Conservation (phyloP, 768 basidiomycete species). For the Favolaschia claudopus region DNA sequence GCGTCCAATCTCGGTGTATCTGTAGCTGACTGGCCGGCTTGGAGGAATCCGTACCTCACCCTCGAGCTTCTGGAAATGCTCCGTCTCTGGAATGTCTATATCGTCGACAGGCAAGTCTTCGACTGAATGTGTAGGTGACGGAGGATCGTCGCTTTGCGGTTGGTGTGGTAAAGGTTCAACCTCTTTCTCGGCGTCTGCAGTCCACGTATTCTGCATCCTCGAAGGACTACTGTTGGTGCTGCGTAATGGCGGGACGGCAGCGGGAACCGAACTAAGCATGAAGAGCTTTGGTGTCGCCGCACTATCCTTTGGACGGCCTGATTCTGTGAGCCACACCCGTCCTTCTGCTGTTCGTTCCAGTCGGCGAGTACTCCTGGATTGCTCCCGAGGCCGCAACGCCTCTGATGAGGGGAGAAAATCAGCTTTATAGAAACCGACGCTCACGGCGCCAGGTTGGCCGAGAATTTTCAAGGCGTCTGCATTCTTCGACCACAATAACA, state of each 20-base stretch:
- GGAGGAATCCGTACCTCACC: conserved; percentile 25
- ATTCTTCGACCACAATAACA: conserved; percentile 27
- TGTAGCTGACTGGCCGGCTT: conserved; percentile 26
- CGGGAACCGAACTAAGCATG: neutral
- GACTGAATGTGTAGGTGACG: conserved; percentile 7
- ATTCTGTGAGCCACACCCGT: conserved; percentile 19
- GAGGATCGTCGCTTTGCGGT: neutral
- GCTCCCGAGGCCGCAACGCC: conserved; percentile 25
- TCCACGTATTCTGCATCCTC: conserved; percentile 24
- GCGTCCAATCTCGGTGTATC: conserved; percentile 27
- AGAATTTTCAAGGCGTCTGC: conserved; percentile 20
- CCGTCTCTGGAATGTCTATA: neutral
- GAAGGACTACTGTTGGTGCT: neutral
- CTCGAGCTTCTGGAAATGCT: conserved; percentile 17
- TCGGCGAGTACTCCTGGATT: conserved; percentile 18
- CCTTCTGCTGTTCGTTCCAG: conserved; percentile 13
- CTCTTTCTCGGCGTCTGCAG: conserved; percentile 5
- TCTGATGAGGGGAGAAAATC: conserved; percentile 25
- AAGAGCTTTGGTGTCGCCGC: conserved; percentile 9
- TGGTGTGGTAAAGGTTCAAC: no score
- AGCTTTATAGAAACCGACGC: conserved; percentile 19
- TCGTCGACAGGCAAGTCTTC: neutral
- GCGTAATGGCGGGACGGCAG: neutral
- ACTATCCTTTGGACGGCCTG: conserved; percentile 9
- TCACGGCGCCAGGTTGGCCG: conserved; percentile 23